Evolutionary conservation across 2,329 filamentous ascomycete genomes (phyloP), one percentile per base, ranked within the genome.

Genomic region (Thyridium curvatum): DNA sequence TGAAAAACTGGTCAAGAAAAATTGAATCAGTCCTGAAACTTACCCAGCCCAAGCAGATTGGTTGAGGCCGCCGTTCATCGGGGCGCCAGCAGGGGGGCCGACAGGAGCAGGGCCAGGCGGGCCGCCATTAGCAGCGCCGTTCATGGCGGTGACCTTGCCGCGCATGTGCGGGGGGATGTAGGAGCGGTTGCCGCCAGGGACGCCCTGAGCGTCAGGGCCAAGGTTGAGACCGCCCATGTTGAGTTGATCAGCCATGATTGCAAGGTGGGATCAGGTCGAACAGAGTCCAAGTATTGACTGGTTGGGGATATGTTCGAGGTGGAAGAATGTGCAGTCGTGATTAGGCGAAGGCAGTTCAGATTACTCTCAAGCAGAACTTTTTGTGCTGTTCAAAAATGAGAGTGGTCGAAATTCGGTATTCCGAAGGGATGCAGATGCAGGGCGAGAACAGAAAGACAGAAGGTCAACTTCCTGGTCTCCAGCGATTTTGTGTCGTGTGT

Each of bases 131-230:
- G n/a, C 30, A 12, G 56, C 54, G 34, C 53, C 59, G 39, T 58
- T 54, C 52, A 55, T 54, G 10, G 54, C 50, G 38, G 48, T 47
- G 34, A 68, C 63, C 61, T 77, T 76, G 53, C 68, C 69, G 58
- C 86, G 82, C 73, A 90, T 80, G 65, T 93, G 87, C 64, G 86
- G 86, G 50, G 86, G 86, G 51, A 93, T 89, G 72, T 93, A 93
- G 41, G 85, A 85, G 56, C 83, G 82, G 30, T 56, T 53, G 18
- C 49, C 52, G 46, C 48, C 55, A 48, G 42, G 53, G 36, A 45
- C 46, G 38, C 47, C 50, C 34, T 54, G 51, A 39, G 56, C 61
- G 26, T 62, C 61, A 42, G 61, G 60, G 41, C 66, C 79, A 48
- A 91, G 71, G 65, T 69, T 82, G 56, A 91, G 72, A 60, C 80